Conservation (phyloP, 495 filamentous ascomycete species). For the Tuber microsphaerosporum region DNA sequence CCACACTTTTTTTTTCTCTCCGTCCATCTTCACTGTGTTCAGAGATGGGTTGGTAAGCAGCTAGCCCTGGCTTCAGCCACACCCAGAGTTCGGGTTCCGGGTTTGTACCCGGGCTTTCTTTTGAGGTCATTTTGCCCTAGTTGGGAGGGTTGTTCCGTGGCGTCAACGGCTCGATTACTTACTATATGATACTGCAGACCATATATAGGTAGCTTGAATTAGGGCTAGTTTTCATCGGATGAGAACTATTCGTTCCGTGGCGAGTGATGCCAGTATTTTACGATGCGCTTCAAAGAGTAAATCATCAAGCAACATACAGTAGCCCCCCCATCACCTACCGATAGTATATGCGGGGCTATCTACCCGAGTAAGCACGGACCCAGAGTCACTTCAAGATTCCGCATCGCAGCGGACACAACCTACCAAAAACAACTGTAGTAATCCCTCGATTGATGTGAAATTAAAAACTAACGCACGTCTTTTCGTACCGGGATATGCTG, state of each 20-base stretch:
- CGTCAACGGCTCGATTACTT: background rate
- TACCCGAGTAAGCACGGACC: background rate
- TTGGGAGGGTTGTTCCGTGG: background rate
- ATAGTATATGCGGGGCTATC: background rate
- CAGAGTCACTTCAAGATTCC: background rate
- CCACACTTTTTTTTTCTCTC: constrained; percentile 7
- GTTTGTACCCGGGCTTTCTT: background rate
- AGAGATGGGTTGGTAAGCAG: background rate
- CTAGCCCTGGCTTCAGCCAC: background rate
- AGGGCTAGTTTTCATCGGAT: background rate
- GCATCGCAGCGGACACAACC: background rate
- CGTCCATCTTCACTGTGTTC: background rate
- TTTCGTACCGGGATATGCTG: too few relatives aligned
- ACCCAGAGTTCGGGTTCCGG: background rate
- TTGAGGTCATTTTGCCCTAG: background rate
- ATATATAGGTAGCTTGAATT: background rate
- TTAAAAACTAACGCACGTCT: background rate
- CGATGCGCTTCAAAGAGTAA: background rate
- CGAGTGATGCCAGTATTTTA: background rate
- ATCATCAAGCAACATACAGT: background rate
- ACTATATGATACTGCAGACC: background rate
- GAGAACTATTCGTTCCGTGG: background rate
- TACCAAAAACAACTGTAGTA: background rate
- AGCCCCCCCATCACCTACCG: background rate
- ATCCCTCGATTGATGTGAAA: background rate